Evolutionary conservation across 2,329 filamentous ascomycete species (phyloP), one percentile per base, ranked within the genome.

Genomic region (Cordyceps fumosorosea): DNA sequence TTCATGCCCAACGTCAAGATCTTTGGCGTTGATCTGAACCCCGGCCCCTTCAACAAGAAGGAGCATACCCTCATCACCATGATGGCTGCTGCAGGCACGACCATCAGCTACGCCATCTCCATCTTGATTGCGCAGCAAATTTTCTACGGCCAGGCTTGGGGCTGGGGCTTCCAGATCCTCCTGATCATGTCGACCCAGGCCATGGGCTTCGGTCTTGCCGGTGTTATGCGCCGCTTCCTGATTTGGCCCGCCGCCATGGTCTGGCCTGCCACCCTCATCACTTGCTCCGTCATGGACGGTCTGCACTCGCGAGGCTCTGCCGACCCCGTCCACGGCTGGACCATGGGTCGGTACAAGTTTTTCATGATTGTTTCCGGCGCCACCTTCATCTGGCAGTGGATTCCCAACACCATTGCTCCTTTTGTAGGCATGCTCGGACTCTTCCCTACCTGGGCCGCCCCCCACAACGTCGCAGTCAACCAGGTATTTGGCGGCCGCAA

Each of bases 201-300:
- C 67, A 84, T 86, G 62, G 86, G 86, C 7, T 87, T 87, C 65
- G 85, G 85, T 1, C 74, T 88, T 34, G 85, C 86, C 11, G 85
- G 85, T 3, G 70, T 88, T 62, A 76, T 79, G 42, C 77, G 84
- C 26, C 78, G 82, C 42, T 87, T 84, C 73, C 77, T 88, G 26
- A 79, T 85, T 26, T 82, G 77, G 73, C 85, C 83, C 2, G 83
- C 85, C 3, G 80, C 83, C 57, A 87, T 87, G 84, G 82, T 88
- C 57, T 88, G 85, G 84, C 85, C 85, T 1, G 77, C 80, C 26
- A 79, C 81, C 32, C 74, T 85, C 40, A 82, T 87, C 68, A 88
- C 85, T 68, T 80, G 81, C 48, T 79, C 84, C 1, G 77, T 89
- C 37, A 86, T 88, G 70, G 81, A 85, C 68, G 82, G 85, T 4